Base-by-base conservation (phyloP, 2,329 filamentous ascomycete species). In the Calonectria naviculata region DNA sequence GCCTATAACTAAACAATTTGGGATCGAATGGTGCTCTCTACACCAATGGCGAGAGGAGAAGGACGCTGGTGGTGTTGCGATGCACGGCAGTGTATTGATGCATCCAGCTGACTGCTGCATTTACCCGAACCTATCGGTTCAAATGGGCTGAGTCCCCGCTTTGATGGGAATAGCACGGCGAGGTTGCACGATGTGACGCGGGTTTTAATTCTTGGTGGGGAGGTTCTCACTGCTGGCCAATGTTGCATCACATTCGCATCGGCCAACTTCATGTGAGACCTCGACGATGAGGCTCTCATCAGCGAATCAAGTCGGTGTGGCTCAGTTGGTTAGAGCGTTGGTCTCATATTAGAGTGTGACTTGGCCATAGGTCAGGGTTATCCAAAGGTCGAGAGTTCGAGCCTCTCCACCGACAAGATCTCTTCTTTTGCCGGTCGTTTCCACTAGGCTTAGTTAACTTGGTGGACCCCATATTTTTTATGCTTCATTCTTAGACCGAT, bases 281-380 rank as follows among this genome's bases (percentile, higher is more conserved):
- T 58, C 13, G 19, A 8, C 4, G 13, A 7, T 19, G 21, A 26
- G 52, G 34, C 52, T 58, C 34, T 10, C 52, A 58, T 26, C 52
- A 58, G 21, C n/a, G 10, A 58, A 41, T 38, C 31, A 3, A 19
- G 52, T 58, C 52, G 52, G 52, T 58, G 52, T 58, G 52, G 52
- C 52, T 58, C 52, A 58, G 52, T 58, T 58, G 52, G 52, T 58
- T 58, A 58, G 52, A 58, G 52, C 52, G 52, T 58, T 58, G 52
- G 52, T 58, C 52, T 58, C 52, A 58, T 58, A 58, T 38, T 58
- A 28, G 8, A 58, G 26, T 58, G 21, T 58, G 52, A 58, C 52
- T 58, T 58, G 52, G 31, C 31, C 52, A 38, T 13, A 58, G 52
- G 52, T 58, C 52, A 58, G 52, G 52, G 52, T 19, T 24, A 58